These are phyloP conservation scores for Telopea speciosissima DNA, from an alignment of 177 flowering plant species.

Conservation along the genomic window DNA sequence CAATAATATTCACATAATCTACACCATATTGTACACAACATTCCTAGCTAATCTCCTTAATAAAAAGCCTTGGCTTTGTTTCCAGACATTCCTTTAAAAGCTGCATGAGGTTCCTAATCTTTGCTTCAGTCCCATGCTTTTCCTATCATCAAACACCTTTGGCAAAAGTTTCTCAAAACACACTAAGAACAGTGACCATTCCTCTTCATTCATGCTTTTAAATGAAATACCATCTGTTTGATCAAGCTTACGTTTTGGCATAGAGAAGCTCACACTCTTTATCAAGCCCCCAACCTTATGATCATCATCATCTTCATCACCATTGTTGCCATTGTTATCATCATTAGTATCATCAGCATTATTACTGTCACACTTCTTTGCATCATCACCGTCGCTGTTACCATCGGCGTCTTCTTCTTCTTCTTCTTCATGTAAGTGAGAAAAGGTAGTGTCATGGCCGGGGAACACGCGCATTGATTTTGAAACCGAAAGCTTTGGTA, in stretches of 20 bases:
- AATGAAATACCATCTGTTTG: conserved; percentile 34
- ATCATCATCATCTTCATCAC: neutral
- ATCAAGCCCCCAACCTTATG: conserved; percentile 16
- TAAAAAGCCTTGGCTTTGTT: neutral
- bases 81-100: conserved; percentile 24
- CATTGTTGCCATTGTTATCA: neutral
- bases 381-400: no score
- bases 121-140: conserved; percentile 38
- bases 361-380: no score
- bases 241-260: conserved; percentile 25
- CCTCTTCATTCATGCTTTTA: conserved; percentile 47
- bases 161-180: conserved; percentile 54
- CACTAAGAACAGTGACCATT: conserved; percentile 54
- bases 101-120: conserved; percentile 60
- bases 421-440: conserved; percentile 17
- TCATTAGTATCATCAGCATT: neutral
- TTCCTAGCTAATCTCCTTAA: neutral
- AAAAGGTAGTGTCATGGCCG: conserved; percentile 3
- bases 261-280: conserved; percentile 46
- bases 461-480: conserved; percentile 16
- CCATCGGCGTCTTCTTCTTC: no score
- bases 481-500: conserved; percentile 16
- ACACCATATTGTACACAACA: neutral
- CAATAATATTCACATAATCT: neutral
- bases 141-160: conserved; percentile 42